Base-by-base conservation (phyloP, 148 eudicot genomes). In the Rhododendron ovatum region DNA sequence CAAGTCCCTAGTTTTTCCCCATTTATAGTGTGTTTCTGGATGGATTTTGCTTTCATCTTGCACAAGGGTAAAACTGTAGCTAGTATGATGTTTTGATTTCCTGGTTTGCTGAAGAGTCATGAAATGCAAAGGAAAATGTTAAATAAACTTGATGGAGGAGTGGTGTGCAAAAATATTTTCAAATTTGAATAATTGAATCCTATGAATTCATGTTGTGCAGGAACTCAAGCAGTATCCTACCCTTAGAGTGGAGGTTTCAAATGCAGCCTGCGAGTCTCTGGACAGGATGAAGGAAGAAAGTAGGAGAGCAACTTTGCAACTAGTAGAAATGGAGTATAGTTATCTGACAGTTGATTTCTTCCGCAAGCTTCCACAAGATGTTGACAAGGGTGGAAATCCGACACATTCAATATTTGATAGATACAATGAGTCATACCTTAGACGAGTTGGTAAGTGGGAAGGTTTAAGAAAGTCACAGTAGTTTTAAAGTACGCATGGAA, bases 361-460 rank as follows among this genome's bases (percentile, higher is more conserved):
- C 88, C 90, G 99, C 84, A 97, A 97, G 95, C 99, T 97, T 89
- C 99, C 99, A 81, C 99, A 97, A 89, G 99, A 97, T 90, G 93
- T 93, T 24, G 99, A 97, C 91, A 97, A 97, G 93, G 99, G 99
- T 78, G 99, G 99, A 88, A 97, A 97, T 88, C 99, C 99, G 53
- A 94, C 99, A 84, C 98, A 94, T 90, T 97, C 99, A 10, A 95
- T 97, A 84, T 95, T 95, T 86, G 99, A 97, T 88, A 91, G 99
- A 91, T 97, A 97, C 83, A 93, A 94, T 83, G 99, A 97, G 82
- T 87, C 98, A 5, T 97, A 97, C 87, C 96, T 97, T 17, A 95
- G 99, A 35, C 89, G 99, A 87, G 88, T 97, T 81, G 99, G 99
- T 97, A 86, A 88, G 94, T 87, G 41, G 11, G 83, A 79, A 7